Evolutionary conservation across 2,329 filamentous ascomycete genomes (phyloP).

Genomic region (Cladosporium colombiae): DNA sequence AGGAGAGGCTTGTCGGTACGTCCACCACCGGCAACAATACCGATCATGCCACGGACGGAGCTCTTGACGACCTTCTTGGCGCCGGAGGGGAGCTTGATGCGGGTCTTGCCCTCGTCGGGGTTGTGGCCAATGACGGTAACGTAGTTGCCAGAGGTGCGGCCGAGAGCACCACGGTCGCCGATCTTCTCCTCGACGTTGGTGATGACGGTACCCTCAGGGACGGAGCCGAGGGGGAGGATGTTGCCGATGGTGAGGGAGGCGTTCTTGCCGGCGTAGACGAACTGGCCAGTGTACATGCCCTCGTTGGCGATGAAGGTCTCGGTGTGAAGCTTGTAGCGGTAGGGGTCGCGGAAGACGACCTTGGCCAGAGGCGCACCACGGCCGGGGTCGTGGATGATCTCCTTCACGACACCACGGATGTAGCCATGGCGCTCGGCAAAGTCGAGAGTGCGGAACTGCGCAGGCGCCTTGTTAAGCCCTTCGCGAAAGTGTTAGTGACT

Average conservation of each 20-base stretch:
- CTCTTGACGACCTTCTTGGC: slow-evolving; percentile 99
- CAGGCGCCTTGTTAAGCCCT: slow-evolving; percentile 90
- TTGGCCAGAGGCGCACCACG: slow-evolving; percentile 97
- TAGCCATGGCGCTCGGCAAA: slow-evolving; percentile 82
- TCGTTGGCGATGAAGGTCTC: slow-evolving; percentile 99
- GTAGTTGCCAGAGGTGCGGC: slow-evolving; percentile 98
- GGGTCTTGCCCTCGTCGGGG: slow-evolving; percentile 98
- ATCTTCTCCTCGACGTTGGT: slow-evolving; percentile 99
- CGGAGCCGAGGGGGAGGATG: slow-evolving; percentile 87
- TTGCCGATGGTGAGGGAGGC: slow-evolving; percentile 95
- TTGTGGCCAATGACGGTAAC: slow-evolving; percentile 97
- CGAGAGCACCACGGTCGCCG: slow-evolving; percentile 93
- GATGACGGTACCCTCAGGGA: slow-evolving; percentile 98
- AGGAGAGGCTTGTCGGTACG: slow-evolving; percentile 99
- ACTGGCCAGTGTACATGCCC: slow-evolving; percentile 99
- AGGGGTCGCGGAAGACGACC: slow-evolving; percentile 96
- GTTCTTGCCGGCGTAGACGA: slow-evolving; percentile 99
- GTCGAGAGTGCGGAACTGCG: slow-evolving; percentile 96
- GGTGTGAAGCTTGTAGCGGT: slow-evolving; percentile 95
- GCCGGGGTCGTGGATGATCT: slow-evolving; percentile 98
- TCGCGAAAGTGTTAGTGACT: slow-evolving; percentile 52
- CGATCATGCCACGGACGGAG: slow-evolving; percentile 94
- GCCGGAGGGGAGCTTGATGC: slow-evolving; percentile 97
- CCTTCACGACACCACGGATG: slow-evolving; percentile 94
- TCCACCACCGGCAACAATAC: slow-evolving; percentile 98